These are phyloP conservation scores for Starmerella apicola DNA, from an alignment of 805 yeast genomes.

Conservation along the genomic window DNA sequence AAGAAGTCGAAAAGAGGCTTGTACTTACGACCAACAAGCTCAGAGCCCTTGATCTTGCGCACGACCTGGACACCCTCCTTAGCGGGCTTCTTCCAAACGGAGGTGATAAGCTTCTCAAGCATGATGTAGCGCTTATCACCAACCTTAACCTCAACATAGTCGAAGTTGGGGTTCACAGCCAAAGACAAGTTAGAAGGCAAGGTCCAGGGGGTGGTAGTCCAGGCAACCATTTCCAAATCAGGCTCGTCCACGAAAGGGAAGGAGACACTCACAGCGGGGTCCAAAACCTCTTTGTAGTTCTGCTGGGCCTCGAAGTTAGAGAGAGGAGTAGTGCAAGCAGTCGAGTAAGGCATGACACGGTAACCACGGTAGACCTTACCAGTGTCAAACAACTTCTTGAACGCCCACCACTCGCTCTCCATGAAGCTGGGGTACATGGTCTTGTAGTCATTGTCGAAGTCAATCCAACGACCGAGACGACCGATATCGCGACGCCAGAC, in stretches of 20 bases:
- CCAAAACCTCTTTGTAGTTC: slow-evolving; percentile 92
- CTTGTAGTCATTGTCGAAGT: slow-evolving; percentile 95
- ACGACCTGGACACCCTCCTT: slow-evolving; percentile 75
- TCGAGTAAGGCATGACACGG: slow-evolving; percentile 98
- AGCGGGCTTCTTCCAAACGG: slow-evolving; percentile 89
- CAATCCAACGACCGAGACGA: slow-evolving; percentile 98
- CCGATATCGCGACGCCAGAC: slow-evolving; percentile 93
- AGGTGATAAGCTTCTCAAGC: slow-evolving; percentile 67
- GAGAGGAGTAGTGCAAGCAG: slow-evolving; percentile 92
- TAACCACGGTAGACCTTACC: slow-evolving; percentile 86
- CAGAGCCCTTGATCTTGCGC: slow-evolving; percentile 67
- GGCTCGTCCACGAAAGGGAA: slow-evolving; percentile 74
- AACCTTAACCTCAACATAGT: slow-evolving; percentile 86
- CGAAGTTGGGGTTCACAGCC: slow-evolving; percentile 82
- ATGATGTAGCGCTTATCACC: slow-evolving; percentile 69
- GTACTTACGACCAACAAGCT: slow-evolving; percentile 67
- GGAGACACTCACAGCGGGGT: slow-evolving; percentile 90
- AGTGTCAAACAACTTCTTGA: slow-evolving; percentile 74
- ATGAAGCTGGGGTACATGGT: slow-evolving; percentile 89
- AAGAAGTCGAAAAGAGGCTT: slow-evolving; percentile 77
- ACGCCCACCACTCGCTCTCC: slow-evolving; percentile 99
- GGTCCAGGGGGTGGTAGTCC: slow-evolving; percentile 99
- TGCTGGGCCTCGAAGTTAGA: slow-evolving; percentile 98
- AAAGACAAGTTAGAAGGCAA: slow-evolving; percentile 86
- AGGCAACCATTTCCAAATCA: slow-evolving; percentile 75